phyloP scores from a whole-genome alignment of 805 yeast genomes.

The Ogataea zsoltii region DNA sequence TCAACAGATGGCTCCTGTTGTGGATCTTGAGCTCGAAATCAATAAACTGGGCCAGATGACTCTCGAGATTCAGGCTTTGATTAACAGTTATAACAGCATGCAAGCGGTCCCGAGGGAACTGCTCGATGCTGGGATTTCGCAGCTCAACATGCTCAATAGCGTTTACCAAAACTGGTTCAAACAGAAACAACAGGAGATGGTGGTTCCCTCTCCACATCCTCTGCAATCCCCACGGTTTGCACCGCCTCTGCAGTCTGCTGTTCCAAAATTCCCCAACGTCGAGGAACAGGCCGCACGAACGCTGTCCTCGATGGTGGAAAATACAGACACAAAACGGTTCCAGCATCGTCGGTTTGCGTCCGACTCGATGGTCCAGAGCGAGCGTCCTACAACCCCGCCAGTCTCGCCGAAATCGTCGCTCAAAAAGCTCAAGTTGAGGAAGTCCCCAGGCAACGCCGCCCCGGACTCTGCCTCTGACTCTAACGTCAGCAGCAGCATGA shows the following conservation, averaged over 20 bases:
- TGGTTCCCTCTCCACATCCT: not conserved
- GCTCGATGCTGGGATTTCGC: slow-evolving; percentile 20
- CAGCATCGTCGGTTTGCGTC: slow-evolving; percentile 7
- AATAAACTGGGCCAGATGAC: slow-evolving; percentile 18
- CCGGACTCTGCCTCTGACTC: slow-evolving; percentile 6
- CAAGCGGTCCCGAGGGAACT: slow-evolving; percentile 20
- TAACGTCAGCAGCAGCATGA: slow-evolving; percentile 2
- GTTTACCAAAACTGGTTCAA: slow-evolving; percentile 21
- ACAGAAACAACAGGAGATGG: slow-evolving; percentile 16
- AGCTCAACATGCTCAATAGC: slow-evolving; percentile 14
- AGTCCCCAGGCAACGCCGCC: slow-evolving; percentile 15
- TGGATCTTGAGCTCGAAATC: slow-evolving; percentile 16
- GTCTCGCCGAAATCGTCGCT: slow-evolving; percentile 25
- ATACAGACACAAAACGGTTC: slow-evolving; percentile 4
- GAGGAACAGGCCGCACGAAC: slow-evolving; percentile 33
- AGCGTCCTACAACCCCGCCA: slow-evolving; percentile 26
- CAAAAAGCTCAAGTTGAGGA: slow-evolving; percentile 21
- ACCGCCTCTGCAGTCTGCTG: slow-evolving; percentile 3
- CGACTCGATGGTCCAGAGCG: slow-evolving; percentile 3
- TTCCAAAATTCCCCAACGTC: slow-evolving; percentile 17
- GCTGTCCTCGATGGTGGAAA: slow-evolving; percentile 28
- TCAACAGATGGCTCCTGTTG: slow-evolving; percentile 1
- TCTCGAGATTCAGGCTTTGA: slow-evolving; percentile 18
- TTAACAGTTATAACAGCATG: slow-evolving; percentile 14
- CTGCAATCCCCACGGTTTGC: slow-evolving; percentile 3